Evolutionary conservation across 495 filamentous ascomycete genomes (phyloP).

Genomic region (Pseudotulostoma volvatum): DNA sequence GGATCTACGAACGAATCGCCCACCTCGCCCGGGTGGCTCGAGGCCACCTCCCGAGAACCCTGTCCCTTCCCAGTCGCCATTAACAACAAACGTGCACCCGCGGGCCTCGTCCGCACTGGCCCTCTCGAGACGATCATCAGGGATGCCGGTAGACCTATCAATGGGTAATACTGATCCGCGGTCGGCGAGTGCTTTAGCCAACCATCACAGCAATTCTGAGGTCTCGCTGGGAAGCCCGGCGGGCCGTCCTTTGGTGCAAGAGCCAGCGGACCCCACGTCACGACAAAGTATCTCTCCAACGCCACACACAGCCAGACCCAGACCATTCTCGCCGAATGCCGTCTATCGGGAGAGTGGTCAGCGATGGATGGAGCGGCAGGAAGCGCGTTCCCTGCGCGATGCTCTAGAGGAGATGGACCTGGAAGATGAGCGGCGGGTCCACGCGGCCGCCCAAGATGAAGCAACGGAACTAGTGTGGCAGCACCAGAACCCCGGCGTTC

Average conservation of each 20-base stretch:
- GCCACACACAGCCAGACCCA: slow-evolving; percentile 16
- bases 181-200: slow-evolving; percentile 34
- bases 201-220: slow-evolving; percentile 28
- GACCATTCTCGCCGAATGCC: slow-evolving; percentile 30
- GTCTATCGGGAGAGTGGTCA: slow-evolving; percentile 66
- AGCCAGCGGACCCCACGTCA: slow-evolving; percentile 20
- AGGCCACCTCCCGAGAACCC: slow-evolving; percentile 47
- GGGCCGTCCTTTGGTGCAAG: slow-evolving; percentile 31
- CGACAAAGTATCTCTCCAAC: slow-evolving; percentile 29
- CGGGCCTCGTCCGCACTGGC: slow-evolving; percentile 33
- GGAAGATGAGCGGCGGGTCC: slow-evolving; percentile 50
- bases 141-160: slow-evolving; percentile 5
- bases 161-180: slow-evolving; percentile 19
- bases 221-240: slow-evolving; percentile 13
- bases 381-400: slow-evolving; percentile 57
- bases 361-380: slow-evolving; percentile 76
- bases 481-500: slow-evolving; percentile 52
- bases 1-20: slow-evolving; percentile 62
- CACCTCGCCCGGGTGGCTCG: slow-evolving; percentile 61
- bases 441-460: slow-evolving; percentile 66
- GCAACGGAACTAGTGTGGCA: slow-evolving; percentile 77
- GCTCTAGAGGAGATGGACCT: slow-evolving; percentile 70
- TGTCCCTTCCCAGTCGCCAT: slow-evolving; percentile 20
- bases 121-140: slow-evolving; percentile 12
- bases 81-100: slow-evolving; percentile 23